Evolutionary conservation across 768 basidiomycete genomes (phyloP), one percentile per base, ranked within the genome.

Genomic region (Naganishia friedmannii): DNA sequence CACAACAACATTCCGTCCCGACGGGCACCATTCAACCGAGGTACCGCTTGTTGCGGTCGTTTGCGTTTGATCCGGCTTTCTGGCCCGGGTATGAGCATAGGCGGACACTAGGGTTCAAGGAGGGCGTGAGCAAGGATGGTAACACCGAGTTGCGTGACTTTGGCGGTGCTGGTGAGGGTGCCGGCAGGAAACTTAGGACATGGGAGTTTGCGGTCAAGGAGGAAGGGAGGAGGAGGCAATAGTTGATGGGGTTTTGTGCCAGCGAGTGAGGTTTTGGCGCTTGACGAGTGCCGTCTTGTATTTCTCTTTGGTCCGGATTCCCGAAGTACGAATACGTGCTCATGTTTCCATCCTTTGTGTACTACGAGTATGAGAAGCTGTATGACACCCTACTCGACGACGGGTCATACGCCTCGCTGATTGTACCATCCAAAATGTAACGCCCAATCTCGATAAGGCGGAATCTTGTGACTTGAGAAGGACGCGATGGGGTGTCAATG

Each of bases 1-100:
- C 19, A 82, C 84, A 19, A 84, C 86, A n/a, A 34, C 71, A 39
- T 31, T 28, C 78, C 83, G 26, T 79, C 82, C 73, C 17, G 45
- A 73, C 45, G 73, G 75, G 83, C n/a, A 39, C 53, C 2, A 31
- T 26, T 17, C 90, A 89, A 77, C 90, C 91, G 6, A 82, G 80
- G 5, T 98, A 89, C 77, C 85, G 80, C 1, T 84, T 89, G 13
- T 78, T 92, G 21, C 86, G 91, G 32, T 94, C 92, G 0, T 97
- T 94, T 79, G 83, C 79, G 21, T 97, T 98, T 77, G 83, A 87
- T 51, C 84, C 90, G 51, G 79, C 79, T 12, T 72, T 83, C 0
- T 98, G 92, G 87, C 86, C 85, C 57, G 92, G 91, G 0, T 98
- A 97, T 75, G 89, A 89, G 74, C 95, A 98, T 79, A 84, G 91